phyloP scores from a whole-genome alignment of 306 rosid genomes.

The Lathyrus aphaca region DNA sequence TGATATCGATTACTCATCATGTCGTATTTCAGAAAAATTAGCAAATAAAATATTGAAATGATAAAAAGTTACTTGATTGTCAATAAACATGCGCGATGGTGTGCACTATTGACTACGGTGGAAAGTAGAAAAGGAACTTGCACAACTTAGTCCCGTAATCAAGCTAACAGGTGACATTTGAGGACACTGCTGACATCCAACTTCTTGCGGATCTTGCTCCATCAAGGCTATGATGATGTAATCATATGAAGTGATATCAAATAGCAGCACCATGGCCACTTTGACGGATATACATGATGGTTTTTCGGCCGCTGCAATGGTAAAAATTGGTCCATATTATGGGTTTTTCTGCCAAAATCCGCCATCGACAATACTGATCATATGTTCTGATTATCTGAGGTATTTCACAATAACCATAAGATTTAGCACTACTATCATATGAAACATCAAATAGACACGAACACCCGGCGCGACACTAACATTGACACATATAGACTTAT shows the following conservation, averaged over 20 bases:
- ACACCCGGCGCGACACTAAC: neutral
- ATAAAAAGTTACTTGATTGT: no score
- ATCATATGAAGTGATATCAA: slow-evolving; percentile 36
- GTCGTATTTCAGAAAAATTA: no score
- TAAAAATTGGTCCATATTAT: no score
- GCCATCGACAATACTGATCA: no score
- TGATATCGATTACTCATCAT: no score
- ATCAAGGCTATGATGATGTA: slow-evolving; percentile 94
- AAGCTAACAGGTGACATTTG: slow-evolving; percentile 99
- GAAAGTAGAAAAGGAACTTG: slow-evolving; percentile 88
- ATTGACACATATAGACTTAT: neutral
- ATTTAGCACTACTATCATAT: slow-evolving; percentile 15
- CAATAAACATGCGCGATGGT: no score
- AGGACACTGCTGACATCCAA: slow-evolving; percentile 89
- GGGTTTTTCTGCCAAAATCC: no score
- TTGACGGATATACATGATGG: no score
- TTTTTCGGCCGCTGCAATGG: no score
- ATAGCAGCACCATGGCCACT: no score
- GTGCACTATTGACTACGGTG: no score
- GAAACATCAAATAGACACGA: neutral
- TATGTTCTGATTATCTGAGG: slow-evolving; percentile 93
- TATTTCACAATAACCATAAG: slow-evolving; percentile 21
- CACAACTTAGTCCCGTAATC: slow-evolving; percentile 88
- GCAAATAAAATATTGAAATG: no score
- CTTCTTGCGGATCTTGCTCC: slow-evolving; percentile 91